phyloP scores from a whole-genome alignment of 805 yeast species.

The Candida pseudofarinosa region DNA sequence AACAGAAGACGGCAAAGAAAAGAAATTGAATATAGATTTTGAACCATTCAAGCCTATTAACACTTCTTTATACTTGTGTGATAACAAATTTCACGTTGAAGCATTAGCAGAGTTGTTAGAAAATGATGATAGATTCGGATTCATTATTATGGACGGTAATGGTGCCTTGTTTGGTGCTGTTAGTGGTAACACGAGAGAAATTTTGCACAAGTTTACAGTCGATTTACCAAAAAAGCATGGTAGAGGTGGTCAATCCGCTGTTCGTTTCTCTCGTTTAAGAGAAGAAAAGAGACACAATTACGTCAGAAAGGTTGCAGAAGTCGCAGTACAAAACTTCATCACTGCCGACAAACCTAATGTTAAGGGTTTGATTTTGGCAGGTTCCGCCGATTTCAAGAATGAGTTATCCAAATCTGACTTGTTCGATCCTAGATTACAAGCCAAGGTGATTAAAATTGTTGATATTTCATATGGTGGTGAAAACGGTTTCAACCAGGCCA shows the following conservation, averaged over 20 bases:
- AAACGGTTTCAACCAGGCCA: conserved; percentile 99
- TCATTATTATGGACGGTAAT: conserved; percentile 99
- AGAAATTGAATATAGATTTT: conserved; percentile 93
- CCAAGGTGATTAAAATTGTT: conserved; percentile 85
- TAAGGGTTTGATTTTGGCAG: conserved; percentile 92
- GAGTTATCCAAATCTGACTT: conserved; percentile 90
- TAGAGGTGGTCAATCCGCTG: conserved; percentile 99
- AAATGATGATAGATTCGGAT: conserved; percentile 94
- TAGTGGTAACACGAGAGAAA: conserved; percentile 95
- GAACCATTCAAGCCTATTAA: conserved; percentile 99
- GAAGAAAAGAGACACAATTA: conserved; percentile 99
- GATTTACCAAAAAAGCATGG: conserved; percentile 99
- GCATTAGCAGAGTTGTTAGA: conserved; percentile 91
- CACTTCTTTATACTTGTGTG: conserved; percentile 92
- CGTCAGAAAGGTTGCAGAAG: conserved; percentile 97
- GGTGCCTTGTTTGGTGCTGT: conserved; percentile 95
- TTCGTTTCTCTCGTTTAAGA: conserved; percentile 98
- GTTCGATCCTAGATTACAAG: conserved; percentile 85
- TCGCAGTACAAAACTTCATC: conserved; percentile 94
- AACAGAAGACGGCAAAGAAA: conserved; percentile 96
- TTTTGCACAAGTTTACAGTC: conserved; percentile 89
- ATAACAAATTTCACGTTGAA: conserved; percentile 97
- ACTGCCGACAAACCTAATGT: conserved; percentile 93
- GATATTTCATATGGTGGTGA: conserved; percentile 99
- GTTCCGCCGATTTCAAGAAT: conserved; percentile 98